Percentiles rank a stretch among this genome's conserved stretches.
phyloP scores from a whole-genome alignment of 139 green algal genomes.

The Tetraselmis striata region DNA sequence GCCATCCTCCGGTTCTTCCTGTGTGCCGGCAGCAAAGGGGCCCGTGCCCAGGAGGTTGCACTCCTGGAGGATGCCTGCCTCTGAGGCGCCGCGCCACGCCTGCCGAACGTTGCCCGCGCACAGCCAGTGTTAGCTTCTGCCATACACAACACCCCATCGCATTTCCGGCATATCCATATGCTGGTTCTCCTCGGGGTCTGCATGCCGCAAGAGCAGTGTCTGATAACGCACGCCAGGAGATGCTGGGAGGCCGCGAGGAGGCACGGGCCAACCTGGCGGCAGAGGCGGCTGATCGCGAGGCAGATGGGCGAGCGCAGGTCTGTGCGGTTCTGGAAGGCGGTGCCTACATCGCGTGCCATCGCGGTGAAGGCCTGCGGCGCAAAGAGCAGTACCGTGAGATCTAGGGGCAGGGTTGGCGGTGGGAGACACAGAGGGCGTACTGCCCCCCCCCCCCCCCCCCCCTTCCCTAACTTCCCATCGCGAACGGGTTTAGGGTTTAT shows the following conservation, averaged over 20 bases:
- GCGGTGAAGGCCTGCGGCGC: not conserved
- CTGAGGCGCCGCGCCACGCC: not conserved
- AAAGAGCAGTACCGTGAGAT: too few relatives aligned
- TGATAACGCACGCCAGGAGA: not conserved
- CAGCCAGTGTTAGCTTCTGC: too few relatives aligned
- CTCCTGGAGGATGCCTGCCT: not conserved
- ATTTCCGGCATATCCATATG: not conserved
- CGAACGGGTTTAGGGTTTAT: too few relatives aligned
- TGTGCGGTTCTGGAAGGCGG: constrained; percentile 53
- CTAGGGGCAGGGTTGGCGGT: too few relatives aligned
- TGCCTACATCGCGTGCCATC: constrained; percentile 33
- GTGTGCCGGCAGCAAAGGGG: not conserved
- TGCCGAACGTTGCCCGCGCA: too few relatives aligned
- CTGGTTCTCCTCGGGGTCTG: not conserved
- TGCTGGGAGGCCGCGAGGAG: not conserved
- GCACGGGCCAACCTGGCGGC: constrained; percentile 20
- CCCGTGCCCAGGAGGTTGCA: not conserved
- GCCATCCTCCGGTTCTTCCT: not conserved
- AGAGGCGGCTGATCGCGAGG: constrained; percentile 43
- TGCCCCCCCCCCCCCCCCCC: too few relatives aligned
- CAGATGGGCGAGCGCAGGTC: constrained; percentile 59
- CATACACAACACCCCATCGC: too few relatives aligned
- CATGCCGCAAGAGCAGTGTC: not conserved
- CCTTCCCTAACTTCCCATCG: too few relatives aligned
- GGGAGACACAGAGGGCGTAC: too few relatives aligned